Evolutionary conservation across 495 filamentous ascomycete genomes (phyloP).

Genomic region (Trichoderma asperelloides): DNA sequence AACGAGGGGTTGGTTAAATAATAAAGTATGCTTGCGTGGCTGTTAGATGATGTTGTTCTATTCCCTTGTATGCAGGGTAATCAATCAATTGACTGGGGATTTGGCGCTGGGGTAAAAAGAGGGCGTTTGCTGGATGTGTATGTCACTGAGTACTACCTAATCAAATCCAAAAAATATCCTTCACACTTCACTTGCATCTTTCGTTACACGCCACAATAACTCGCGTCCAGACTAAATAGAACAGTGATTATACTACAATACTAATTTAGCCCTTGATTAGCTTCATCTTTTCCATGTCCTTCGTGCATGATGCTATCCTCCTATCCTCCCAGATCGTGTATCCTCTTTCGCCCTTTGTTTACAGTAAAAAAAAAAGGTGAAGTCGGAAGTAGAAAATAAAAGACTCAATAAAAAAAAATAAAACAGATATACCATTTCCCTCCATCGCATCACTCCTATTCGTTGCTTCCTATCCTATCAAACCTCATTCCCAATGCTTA

Average conservation of each 20-base stretch:
- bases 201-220: background rate
- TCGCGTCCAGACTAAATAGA: background rate
- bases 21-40: background rate
- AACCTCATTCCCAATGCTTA: background rate
- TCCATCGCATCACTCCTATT: background rate
- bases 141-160: background rate
- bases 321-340: background rate
- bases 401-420: background rate
- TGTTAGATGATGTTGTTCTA: background rate
- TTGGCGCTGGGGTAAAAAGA: background rate
- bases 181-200: background rate
- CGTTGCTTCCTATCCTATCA: background rate
- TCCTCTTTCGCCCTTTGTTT: background rate
- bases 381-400: background rate
- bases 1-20: background rate
- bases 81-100: background rate
- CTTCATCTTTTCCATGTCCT: background rate
- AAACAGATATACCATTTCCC: background rate
- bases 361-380: background rate
- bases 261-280: background rate
- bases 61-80: background rate
- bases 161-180: background rate
- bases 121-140: too few relatives aligned
- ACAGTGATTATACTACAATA: slow-evolving; percentile 1
- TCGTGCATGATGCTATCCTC: background rate